Evolutionary conservation across 768 basidiomycete species (phyloP).

Genomic region (Boletus edulis): DNA sequence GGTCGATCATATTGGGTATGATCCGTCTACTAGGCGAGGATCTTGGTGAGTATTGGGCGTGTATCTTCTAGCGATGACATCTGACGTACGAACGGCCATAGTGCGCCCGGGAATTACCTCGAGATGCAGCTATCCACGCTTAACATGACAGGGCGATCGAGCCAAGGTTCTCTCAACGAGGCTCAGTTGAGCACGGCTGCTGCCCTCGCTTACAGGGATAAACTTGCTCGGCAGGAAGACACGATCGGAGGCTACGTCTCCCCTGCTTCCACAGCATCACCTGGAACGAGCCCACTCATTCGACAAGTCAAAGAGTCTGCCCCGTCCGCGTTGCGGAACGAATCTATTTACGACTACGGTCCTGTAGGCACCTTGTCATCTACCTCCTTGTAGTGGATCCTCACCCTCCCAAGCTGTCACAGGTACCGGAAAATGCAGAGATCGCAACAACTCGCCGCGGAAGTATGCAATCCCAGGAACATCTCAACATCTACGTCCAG

Average conservation of each 20-base stretch:
- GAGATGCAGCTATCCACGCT: constrained; percentile 31
- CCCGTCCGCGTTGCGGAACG: constrained; percentile 24
- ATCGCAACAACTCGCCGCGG: constrained; percentile 23
- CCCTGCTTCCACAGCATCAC: constrained; percentile 44
- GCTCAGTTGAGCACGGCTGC: constrained; percentile 22
- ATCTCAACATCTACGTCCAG: constrained; percentile 24
- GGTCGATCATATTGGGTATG: constrained; percentile 30
- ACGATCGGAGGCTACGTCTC: constrained; percentile 37
- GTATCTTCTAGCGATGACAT: constrained; percentile 17
- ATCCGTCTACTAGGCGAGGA: constrained; percentile 34
- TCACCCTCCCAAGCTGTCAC: constrained; percentile 16
- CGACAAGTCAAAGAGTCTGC: constrained; percentile 22
- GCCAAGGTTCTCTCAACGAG: constrained; percentile 32
- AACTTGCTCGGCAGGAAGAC: constrained; percentile 24
- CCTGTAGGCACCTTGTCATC: constrained; percentile 14
- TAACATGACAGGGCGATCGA: constrained; percentile 31
- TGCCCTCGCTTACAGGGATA: constrained; percentile 24
- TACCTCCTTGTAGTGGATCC: not conserved
- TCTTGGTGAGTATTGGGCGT: constrained; percentile 25
- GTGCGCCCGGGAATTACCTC: constrained; percentile 29
- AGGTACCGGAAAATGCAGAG: constrained; percentile 24
- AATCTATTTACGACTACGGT: constrained; percentile 26
- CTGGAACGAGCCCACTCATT: constrained; percentile 34
- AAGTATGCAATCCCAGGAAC: constrained; percentile 23
- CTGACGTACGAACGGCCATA: constrained; percentile 24